phyloP scores from a whole-genome alignment of 2,329 filamentous ascomycete species.

The Penicillium nordicum region DNA sequence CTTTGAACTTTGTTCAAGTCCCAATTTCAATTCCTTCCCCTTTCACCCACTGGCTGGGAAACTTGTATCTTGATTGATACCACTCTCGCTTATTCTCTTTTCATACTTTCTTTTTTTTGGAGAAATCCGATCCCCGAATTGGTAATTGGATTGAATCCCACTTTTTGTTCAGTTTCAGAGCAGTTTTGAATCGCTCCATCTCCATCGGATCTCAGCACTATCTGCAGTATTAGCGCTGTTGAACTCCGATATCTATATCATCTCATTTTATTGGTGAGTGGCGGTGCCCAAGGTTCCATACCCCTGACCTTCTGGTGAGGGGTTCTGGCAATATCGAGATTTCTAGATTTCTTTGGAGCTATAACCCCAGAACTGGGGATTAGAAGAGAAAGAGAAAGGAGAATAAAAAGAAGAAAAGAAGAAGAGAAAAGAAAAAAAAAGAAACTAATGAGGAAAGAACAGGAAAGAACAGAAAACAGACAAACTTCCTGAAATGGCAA shows the following conservation, averaged over 20 bases:
- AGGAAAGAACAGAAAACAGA: neutral
- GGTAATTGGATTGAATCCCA: neutral
- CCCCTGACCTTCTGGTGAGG: neutral
- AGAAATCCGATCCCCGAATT: neutral
- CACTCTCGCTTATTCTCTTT: conserved; percentile 16
- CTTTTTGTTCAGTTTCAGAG: neutral
- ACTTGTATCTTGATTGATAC: conserved; percentile 21
- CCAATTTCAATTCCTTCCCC: conserved; percentile 18
- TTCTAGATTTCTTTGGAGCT: neutral
- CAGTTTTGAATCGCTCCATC: conserved; percentile 7
- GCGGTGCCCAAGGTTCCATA: neutral
- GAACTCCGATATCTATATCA: neutral
- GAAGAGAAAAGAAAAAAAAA: neutral
- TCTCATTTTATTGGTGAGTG: conserved; percentile 3
- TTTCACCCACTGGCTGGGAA: conserved; percentile 31
- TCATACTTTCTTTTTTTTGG: neutral
- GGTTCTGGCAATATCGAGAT: neutral
- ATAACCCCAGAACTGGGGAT: neutral
- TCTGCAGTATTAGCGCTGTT: neutral
- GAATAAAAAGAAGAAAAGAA: neutral
- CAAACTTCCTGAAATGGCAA: conserved; percentile 29
- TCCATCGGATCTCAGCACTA: neutral
- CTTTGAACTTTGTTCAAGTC: conserved; percentile 7
- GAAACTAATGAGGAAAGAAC: conserved; percentile 10
- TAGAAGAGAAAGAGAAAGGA: neutral